A percentile compares a stretch with the other conserved stretches of the same genome.
phyloP scores from a whole-genome alignment of 2,329 filamentous ascomycete genomes.

The Fusarium algeriense region DNA sequence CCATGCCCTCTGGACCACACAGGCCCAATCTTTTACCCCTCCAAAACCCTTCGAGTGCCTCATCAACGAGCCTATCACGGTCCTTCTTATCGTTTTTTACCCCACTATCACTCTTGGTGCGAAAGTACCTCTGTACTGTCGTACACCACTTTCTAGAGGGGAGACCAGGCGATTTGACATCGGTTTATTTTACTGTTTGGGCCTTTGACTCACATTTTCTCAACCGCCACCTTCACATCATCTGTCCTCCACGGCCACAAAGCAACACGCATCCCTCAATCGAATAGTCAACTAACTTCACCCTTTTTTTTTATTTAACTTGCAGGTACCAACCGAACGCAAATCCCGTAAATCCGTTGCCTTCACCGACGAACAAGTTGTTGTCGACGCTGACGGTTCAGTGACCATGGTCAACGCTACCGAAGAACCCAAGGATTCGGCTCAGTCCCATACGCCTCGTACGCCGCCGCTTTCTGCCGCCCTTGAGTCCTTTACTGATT shows the following conservation, averaged over 20 bases:
- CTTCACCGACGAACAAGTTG: constrained; percentile 87
- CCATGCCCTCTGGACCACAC: constrained; percentile 23
- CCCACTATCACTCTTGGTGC: constrained; percentile 31
- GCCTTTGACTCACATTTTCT: constrained; percentile 48
- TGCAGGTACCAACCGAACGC: constrained; percentile 59
- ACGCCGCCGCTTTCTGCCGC: constrained; percentile 70
- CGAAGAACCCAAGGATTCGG: constrained; percentile 82
- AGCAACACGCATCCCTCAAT: constrained; percentile 18
- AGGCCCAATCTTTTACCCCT: constrained; percentile 41
- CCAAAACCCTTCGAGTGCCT: constrained; percentile 40
- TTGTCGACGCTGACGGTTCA: constrained; percentile 90
- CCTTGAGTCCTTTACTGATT: constrained; percentile 67
- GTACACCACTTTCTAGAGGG: constrained; percentile 38
- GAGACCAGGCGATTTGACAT: constrained; percentile 37
- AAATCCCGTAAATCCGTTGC: constrained; percentile 93
- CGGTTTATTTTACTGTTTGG: constrained; percentile 32
- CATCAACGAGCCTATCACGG: constrained; percentile 33
- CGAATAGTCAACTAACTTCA: constrained; percentile 29
- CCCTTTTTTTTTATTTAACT: constrained; percentile 34
- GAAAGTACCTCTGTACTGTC: constrained; percentile 42
- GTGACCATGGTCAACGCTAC: constrained; percentile 80
- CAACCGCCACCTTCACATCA: constrained; percentile 42
- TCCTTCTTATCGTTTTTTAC: constrained; percentile 17
- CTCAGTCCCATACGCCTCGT: constrained; percentile 81
- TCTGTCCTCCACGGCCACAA: constrained; percentile 2